These are phyloP conservation scores for Candida palmyrensis DNA, from an alignment of 805 yeast genomes.

Conservation along the genomic window DNA sequence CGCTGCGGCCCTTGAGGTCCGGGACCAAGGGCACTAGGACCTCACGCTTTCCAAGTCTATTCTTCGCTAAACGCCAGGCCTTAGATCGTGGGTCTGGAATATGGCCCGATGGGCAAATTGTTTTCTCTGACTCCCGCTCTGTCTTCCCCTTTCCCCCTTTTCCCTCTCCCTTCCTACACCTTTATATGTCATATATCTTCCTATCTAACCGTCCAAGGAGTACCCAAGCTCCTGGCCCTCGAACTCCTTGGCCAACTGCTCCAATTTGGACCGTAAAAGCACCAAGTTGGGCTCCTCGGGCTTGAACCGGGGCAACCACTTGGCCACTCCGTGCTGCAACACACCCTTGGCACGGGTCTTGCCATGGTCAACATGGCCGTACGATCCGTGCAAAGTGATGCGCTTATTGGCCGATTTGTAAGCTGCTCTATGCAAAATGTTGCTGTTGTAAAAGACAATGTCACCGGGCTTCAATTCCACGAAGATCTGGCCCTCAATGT, in stretches of 20 bases:
- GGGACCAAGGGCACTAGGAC: too few relatives aligned
- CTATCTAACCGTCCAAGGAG: constrained; percentile 30
- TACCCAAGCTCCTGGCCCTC: constrained; percentile 30
- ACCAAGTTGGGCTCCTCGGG: constrained; percentile 25
- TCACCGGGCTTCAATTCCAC: constrained; percentile 47
- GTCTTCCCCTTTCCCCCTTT: too few relatives aligned
- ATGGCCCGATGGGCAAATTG: too few relatives aligned
- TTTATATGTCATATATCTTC: background rate
- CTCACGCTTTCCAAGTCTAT: too few relatives aligned
- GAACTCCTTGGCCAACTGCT: constrained; percentile 22
- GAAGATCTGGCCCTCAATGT: constrained; percentile 32
- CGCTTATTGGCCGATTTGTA: constrained; percentile 35
- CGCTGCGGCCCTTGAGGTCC: too few relatives aligned
- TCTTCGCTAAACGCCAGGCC: too few relatives aligned
- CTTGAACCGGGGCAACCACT: constrained; percentile 37
- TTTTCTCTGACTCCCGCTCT: too few relatives aligned
- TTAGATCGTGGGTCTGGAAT: too few relatives aligned
- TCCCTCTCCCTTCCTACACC: too few relatives aligned
- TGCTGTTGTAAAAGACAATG: constrained; percentile 45
- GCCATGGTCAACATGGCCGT: constrained; percentile 41
- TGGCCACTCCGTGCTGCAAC: constrained; percentile 48
- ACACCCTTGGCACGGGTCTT: constrained; percentile 43
- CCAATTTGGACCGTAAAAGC: constrained; percentile 24
- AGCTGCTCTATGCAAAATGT: constrained; percentile 44
- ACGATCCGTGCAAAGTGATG: constrained; percentile 46